Evolutionary conservation across 352 stramenopile genomes (phyloP).

Genomic region (Aphanomyces invadans): DNA sequence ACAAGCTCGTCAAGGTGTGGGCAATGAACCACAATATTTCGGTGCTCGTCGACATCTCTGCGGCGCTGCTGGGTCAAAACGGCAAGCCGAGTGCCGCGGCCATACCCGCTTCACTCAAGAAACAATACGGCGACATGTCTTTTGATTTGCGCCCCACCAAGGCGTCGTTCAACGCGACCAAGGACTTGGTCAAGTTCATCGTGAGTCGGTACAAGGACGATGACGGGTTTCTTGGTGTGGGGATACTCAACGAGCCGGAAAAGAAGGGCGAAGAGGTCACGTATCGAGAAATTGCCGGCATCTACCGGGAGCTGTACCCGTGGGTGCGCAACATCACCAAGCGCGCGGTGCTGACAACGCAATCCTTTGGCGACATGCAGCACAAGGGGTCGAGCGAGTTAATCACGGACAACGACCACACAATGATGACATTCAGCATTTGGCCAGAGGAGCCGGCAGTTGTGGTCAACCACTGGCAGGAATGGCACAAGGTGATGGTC

Average conservation of each 20-base stretch:
- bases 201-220: conserved; percentile 30
- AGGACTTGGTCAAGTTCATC: conserved; percentile 30
- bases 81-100: conserved; percentile 12
- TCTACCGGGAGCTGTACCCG: conserved; percentile 9
- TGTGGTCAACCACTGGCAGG: conserved; percentile 5
- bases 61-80: conserved; percentile 22
- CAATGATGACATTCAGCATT: conserved; percentile 20
- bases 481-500: conserved; percentile 9
- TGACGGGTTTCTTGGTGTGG: conserved; percentile 31
- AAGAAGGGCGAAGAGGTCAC: background rate
- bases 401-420: conserved; percentile 12
- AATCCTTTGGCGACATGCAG: background rate
- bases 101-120: background rate
- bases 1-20: conserved; percentile 33
- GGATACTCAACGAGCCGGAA: conserved; percentile 33
- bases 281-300: background rate
- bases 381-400: background rate
- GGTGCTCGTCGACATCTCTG: conserved; percentile 23
- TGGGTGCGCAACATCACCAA: background rate
- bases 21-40: conserved; percentile 30
- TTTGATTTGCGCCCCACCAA: conserved; percentile 12
- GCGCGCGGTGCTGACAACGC: conserved; percentile 1
- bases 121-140: conserved; percentile 30
- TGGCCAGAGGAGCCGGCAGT: background rate
- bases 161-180: conserved; percentile 24